A percentile compares a stretch with the other conserved stretches of the same genome.
Conservation (phyloP, 495 filamentous ascomycete genomes). For the Hypoxylon fragiforme region DNA sequence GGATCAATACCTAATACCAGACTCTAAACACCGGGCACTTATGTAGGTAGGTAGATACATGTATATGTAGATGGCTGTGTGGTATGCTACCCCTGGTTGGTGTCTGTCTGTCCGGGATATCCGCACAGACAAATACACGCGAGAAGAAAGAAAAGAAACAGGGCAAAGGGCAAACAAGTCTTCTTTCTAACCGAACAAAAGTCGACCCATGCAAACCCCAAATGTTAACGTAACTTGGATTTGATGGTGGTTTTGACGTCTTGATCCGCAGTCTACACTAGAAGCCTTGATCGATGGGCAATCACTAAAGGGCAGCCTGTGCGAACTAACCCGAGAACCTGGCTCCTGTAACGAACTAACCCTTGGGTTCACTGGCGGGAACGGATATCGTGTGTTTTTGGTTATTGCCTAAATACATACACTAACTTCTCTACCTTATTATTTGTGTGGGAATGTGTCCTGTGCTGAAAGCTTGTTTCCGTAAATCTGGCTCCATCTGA, state of each 20-base stretch:
- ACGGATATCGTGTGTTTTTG: background rate
- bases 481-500: slow-evolving; percentile 1
- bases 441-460: background rate
- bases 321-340: slow-evolving; percentile 20
- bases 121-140: slow-evolving; percentile 19
- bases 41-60: no score
- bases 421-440: no score
- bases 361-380: background rate
- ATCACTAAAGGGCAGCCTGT: background rate
- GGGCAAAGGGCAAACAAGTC: background rate
- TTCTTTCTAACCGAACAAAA: background rate
- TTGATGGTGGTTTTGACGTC: no score
- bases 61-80: no score
- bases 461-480: background rate
- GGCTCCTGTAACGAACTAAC: slow-evolving; percentile 15
- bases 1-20: no score
- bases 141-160: background rate
- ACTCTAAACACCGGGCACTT: no score
- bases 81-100: no score
- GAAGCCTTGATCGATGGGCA: background rate
- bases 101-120: slow-evolving; percentile 4
- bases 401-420: background rate
- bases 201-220: background rate
- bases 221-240: no score
- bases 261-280: no score